Evolutionary conservation across 352 stramenopile species (phyloP).

Genomic region (Thalassiosira pacifica): DNA sequence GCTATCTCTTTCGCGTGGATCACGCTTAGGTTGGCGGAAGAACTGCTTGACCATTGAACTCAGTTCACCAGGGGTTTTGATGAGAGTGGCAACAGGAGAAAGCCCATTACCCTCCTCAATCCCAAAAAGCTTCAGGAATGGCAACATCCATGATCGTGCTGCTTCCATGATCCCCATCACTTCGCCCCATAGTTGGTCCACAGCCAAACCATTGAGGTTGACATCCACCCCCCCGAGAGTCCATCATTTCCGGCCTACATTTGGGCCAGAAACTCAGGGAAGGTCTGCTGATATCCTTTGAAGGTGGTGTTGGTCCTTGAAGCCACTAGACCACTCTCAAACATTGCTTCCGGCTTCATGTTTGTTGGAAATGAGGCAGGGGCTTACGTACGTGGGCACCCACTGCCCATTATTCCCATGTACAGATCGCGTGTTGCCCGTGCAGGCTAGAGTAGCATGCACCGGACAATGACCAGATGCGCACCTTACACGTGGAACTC

Average conservation of each 20-base stretch:
- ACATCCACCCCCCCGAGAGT: slow-evolving; percentile 5
- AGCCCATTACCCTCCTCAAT: slow-evolving; percentile 23
- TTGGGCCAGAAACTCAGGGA: slow-evolving; percentile 11
- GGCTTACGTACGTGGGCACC: no score
- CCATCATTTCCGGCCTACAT: slow-evolving; percentile 3
- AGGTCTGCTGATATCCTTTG: slow-evolving; percentile 28
- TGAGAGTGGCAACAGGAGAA: slow-evolving; percentile 19
- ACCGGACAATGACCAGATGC: no score
- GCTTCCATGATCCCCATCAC: slow-evolving; percentile 20
- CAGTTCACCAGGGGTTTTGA: slow-evolving; percentile 11
- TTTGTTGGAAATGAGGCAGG: slow-evolving; percentile 7
- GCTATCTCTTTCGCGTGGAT: no score
- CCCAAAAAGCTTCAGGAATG: slow-evolving; percentile 26
- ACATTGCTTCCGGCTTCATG: slow-evolving; percentile 14
- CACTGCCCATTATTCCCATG: neutral
- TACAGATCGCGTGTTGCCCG: slow-evolving; percentile 4
- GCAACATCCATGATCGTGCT: neutral
- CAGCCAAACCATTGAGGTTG: neutral
- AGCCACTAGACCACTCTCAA: slow-evolving; percentile 13
- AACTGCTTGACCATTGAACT: slow-evolving; percentile 11
- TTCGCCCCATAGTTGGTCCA: slow-evolving; percentile 18
- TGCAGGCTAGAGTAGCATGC: no score
- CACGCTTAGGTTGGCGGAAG: slow-evolving; percentile 2
- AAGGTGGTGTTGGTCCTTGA: neutral
- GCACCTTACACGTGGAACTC: no score